phyloP scores from a whole-genome alignment of 176 grass and related monocot species.

The Eremochloa ophiuroides region DNA sequence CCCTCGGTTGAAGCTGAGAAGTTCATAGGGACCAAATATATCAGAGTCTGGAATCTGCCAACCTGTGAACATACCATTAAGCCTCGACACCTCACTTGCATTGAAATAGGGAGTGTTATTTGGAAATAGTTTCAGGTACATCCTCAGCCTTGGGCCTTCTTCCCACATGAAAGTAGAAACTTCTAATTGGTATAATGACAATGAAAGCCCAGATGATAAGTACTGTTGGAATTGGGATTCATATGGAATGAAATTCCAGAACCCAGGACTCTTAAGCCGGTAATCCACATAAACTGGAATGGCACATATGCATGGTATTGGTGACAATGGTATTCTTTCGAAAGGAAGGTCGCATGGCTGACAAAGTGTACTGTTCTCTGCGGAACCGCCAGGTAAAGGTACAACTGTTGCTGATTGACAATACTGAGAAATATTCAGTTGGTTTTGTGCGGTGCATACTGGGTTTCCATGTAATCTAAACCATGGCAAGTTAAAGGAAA shows the following conservation, averaged over 20 bases:
- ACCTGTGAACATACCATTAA: slow-evolving; percentile 62
- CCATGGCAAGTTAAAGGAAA: slow-evolving; percentile 3
- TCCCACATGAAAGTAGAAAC: slow-evolving; percentile 52
- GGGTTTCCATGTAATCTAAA: slow-evolving; percentile 72
- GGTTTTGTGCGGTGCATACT: slow-evolving; percentile 39
- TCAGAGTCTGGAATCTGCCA: slow-evolving; percentile 60
- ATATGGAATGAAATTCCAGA: slow-evolving; percentile 54
- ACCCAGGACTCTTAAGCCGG: slow-evolving; percentile 75
- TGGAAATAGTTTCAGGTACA: slow-evolving; percentile 62
- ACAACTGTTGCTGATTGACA: slow-evolving; percentile 9
- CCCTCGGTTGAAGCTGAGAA: slow-evolving; percentile 45
- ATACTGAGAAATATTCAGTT: slow-evolving; percentile 40
- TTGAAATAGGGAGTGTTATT: slow-evolving; percentile 24
- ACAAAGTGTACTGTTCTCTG: slow-evolving; percentile 22
- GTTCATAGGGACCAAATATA: slow-evolving; percentile 81
- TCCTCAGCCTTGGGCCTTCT: slow-evolving; percentile 66
- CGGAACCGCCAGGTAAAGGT: not conserved
- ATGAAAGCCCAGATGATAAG: slow-evolving; percentile 42
- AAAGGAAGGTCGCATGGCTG: slow-evolving; percentile 22
- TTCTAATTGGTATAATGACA: slow-evolving; percentile 44
- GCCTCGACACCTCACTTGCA: slow-evolving; percentile 38
- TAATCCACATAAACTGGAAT: slow-evolving; percentile 44
- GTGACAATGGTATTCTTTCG: slow-evolving; percentile 39
- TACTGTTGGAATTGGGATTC: slow-evolving; percentile 43
- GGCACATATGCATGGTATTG: slow-evolving; percentile 34